phyloP scores from a whole-genome alignment of 1,139 yeast genomes.

The Geotrichum carabidarum region DNA sequence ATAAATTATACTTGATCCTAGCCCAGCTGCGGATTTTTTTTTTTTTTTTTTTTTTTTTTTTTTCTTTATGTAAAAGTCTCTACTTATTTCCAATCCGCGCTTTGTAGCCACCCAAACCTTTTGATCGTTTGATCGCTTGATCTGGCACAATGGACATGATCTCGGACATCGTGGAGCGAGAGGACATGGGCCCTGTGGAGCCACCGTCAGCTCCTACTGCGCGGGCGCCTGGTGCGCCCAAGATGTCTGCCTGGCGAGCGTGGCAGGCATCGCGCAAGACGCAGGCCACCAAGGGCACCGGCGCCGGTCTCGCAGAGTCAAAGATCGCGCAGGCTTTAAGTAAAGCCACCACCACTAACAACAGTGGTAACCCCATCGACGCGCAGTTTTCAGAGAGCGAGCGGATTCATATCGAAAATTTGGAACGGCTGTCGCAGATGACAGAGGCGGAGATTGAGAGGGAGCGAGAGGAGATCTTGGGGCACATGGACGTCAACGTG shows the following conservation, averaged over 20 bases:
- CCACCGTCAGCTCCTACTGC: conserved; percentile 28
- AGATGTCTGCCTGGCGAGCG: conserved; percentile 23
- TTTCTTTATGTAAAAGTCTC: no score
- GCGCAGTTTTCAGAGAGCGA: conserved; percentile 56
- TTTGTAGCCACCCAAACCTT: no score
- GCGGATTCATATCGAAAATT: conserved; percentile 70
- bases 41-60: no score
- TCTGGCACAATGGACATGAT: conserved; percentile 53
- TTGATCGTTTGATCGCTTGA: no score
- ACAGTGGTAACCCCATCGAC: conserved; percentile 36
- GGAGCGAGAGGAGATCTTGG: conserved; percentile 64
- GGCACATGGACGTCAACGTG: conserved; percentile 63
- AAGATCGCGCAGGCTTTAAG: conserved; percentile 14
- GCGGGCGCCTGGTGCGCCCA: conserved; percentile 34
- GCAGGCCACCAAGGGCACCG: not conserved
- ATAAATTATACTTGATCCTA: not conserved
- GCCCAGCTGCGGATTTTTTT: no score
- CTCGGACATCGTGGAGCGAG: conserved; percentile 73
- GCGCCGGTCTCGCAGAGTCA: not conserved
- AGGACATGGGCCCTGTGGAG: conserved; percentile 41
- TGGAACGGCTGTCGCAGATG: conserved; percentile 59
- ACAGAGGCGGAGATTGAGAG: conserved; percentile 57
- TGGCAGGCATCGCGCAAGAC: conserved; percentile 9
- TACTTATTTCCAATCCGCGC: no score
- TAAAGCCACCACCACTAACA: not conserved